phyloP scores from a whole-genome alignment of 345 rosid genomes.

The Acer campestre region DNA sequence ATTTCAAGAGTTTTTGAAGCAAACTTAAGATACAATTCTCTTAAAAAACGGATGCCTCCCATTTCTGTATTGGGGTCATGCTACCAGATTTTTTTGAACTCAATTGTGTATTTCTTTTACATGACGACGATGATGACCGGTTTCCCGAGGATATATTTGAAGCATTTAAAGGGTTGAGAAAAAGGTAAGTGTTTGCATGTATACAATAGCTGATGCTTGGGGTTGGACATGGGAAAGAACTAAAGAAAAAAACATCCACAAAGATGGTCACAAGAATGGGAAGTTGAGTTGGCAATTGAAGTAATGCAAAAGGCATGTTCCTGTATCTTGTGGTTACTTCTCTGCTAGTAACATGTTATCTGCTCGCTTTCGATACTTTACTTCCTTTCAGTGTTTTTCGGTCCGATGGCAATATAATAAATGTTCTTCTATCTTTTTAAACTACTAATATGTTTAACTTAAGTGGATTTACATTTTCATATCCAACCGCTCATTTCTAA shows the following conservation, averaged over 20 bases:
- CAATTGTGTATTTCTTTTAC: constrained; percentile 6
- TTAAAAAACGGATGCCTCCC: too few species aligned
- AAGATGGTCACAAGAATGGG: constrained; percentile 97
- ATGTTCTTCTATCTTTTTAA: background rate
- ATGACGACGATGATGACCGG: constrained; percentile 77
- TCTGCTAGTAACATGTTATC: background rate
- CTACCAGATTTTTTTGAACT: too few species aligned
- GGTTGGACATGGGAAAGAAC: constrained; percentile 98
- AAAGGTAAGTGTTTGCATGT: constrained; percentile 81
- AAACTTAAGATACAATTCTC: too few species aligned
- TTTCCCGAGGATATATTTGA: constrained; percentile 82
- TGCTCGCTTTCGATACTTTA: background rate
- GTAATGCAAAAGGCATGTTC: constrained; percentile 73
- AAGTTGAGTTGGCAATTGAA: constrained; percentile 84
- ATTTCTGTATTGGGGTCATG: too few species aligned
- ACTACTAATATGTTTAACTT: background rate
- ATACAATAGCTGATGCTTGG: constrained; percentile 97
- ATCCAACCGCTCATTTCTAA: too few species aligned
- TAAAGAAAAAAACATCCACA: constrained; percentile 67
- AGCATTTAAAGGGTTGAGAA: constrained; percentile 87
- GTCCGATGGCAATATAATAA: background rate
- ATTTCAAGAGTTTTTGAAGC: too few species aligned
- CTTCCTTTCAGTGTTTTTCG: background rate
- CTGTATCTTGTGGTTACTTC: constrained; percentile 4
- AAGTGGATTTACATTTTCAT: too few species aligned